These are phyloP conservation scores for Vitis cinerea DNA, from an alignment of 164 flowering plant species.

Conservation along the genomic window DNA sequence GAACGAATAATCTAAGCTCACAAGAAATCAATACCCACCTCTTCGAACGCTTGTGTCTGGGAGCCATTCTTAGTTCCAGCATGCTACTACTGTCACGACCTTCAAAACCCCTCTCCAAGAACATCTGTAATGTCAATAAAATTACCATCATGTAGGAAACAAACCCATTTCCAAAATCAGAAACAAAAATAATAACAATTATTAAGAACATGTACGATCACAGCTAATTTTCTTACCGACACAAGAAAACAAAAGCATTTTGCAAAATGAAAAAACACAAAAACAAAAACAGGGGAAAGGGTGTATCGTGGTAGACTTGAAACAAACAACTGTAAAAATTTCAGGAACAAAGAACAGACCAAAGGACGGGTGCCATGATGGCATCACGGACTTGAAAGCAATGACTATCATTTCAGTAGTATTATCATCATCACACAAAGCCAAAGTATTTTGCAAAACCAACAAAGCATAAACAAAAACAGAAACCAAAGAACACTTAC, in stretches of 20 bases:
- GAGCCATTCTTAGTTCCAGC: constrained; percentile 26
- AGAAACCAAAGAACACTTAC: constrained; percentile 9
- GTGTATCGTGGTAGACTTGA: too few relatives aligned
- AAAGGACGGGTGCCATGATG: too few relatives aligned
- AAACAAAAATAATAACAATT: too few relatives aligned
- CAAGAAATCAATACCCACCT: constrained; percentile 34
- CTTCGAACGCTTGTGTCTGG: constrained; percentile 52
- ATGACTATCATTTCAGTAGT: too few relatives aligned
- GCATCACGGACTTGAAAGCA: too few relatives aligned
- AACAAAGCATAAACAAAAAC: not conserved
- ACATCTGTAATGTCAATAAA: constrained; percentile 6
- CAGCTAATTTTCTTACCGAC: too few relatives aligned
- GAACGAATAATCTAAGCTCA: not conserved
- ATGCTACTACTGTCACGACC: constrained; percentile 26
- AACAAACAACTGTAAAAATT: too few relatives aligned
- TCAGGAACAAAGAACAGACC: too few relatives aligned
- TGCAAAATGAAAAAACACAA: not conserved
- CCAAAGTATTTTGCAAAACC: not conserved
- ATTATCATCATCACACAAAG: too few relatives aligned
- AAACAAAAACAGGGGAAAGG: not conserved
- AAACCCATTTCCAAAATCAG: not conserved
- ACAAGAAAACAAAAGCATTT: not conserved
- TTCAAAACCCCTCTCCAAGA: constrained; percentile 47
- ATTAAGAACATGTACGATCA: too few relatives aligned
- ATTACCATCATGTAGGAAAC: not conserved